phyloP scores from a whole-genome alignment of 306 rosid species.

The Lagenaria siceraria region DNA sequence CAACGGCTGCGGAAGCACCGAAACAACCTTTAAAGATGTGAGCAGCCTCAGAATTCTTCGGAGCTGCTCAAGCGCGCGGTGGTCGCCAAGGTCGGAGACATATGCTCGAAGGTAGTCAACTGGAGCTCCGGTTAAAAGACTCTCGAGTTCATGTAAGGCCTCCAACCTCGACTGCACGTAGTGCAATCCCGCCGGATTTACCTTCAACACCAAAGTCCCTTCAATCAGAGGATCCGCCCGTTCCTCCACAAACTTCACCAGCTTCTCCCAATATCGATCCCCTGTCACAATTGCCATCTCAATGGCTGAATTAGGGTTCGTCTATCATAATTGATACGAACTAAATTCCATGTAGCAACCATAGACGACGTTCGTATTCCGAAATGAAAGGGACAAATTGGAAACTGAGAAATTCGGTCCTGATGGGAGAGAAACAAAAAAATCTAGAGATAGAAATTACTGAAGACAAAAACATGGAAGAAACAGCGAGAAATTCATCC shows the following conservation, averaged over 20 bases:
- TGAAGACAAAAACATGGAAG: not conserved
- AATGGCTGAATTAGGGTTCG: slow-evolving; percentile 23
- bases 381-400: not conserved
- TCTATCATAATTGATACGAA: not conserved
- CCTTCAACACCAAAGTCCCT: slow-evolving; percentile 64
- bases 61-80: slow-evolving; percentile 96
- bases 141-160: slow-evolving; percentile 74
- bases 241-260: slow-evolving; percentile 66
- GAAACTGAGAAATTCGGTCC: not conserved
- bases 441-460: not conserved
- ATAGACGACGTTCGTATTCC: not conserved
- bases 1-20: slow-evolving; percentile 43
- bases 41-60: slow-evolving; percentile 76
- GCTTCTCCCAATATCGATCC: slow-evolving; percentile 89
- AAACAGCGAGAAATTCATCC: not conserved
- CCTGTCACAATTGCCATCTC: slow-evolving; percentile 86
- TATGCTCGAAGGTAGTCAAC: slow-evolving; percentile 90
- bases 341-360: slow-evolving; percentile 13
- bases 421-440: not conserved
- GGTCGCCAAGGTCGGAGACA: slow-evolving; percentile 92
- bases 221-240: slow-evolving; percentile 68
- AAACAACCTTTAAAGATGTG: slow-evolving; percentile 77
- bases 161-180: slow-evolving; percentile 84
- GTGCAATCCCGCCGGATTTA: slow-evolving; percentile 85
- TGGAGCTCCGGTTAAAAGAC: slow-evolving; percentile 76